Base-by-base conservation (phyloP, 495 filamentous ascomycete species). In the Penicillium fimorum region DNA sequence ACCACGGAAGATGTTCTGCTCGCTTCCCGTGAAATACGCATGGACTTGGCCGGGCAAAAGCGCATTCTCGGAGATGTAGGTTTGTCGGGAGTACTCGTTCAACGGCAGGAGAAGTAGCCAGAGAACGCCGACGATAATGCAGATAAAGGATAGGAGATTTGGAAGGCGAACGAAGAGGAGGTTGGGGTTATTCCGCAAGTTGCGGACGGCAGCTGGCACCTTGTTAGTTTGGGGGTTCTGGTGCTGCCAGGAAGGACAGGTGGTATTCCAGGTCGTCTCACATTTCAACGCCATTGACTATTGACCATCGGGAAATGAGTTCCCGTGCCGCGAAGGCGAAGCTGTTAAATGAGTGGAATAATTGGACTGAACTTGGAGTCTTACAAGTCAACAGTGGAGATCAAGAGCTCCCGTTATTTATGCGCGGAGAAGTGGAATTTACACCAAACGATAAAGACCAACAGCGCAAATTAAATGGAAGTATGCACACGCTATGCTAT, bases 61-160 rank as follows among this genome's bases (percentile, higher is more conserved):
- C 17, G 94, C 94, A 71, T 98, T 98, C 70, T 98, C 94, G 49
- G 92, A 97, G 61, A 98, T 94, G 73, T 98, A 97, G 11, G 94
- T 98, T 44, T 82, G 77, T 58, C 95, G 86, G 49, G 91, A 96
- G 77, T 97, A 96, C 50, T 91, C 82, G 72, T 98, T 81, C 49
- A 97, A 83, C 30, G 94, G 94, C n/a, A 98, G 85, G 20, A 97
- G 80, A 35, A 96, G 84, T 13, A 98, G 84, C 92, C 92, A 97
- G 61, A 82, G 81, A n/a, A 95, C 84, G 47, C 94, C 94, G 66
- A 96, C 82, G 33, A 96, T 49, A 60, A 97, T 85, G 71, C 87
- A 96, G n/a, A 96, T 70, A 44, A 90, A 79, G 18, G 94, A 97
- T 10, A 97, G 58, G 11, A 76, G 43, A 47, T 72, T 66, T 18